Percentiles rank a stretch among this genome's conserved stretches.
Evolutionary conservation across 805 yeast genomes (phyloP).

Genomic region (Blastobotrys chiropterorum): DNA sequence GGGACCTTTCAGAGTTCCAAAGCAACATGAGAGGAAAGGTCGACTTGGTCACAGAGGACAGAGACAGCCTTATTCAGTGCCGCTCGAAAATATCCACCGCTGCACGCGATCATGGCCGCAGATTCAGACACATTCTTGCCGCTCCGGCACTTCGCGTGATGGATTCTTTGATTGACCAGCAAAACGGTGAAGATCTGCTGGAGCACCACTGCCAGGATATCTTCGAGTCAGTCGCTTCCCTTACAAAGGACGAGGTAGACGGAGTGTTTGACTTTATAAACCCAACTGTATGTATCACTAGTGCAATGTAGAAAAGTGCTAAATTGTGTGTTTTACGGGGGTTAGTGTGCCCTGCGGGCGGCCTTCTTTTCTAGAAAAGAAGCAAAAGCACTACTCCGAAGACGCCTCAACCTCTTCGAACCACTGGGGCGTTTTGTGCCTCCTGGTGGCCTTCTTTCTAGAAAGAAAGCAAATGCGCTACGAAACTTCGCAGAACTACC

Average conservation of each 20-base stretch:
- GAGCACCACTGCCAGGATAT: neutral
- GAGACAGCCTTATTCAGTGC: neutral
- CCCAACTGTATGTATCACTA: neutral
- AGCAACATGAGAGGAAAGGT: neutral
- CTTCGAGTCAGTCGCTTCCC: neutral
- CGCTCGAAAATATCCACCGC: neutral
- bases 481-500: no score
- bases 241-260: neutral
- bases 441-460: no score
- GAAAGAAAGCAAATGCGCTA: no score
- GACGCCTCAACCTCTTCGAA: no score
- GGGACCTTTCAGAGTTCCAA: neutral
- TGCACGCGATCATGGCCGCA: neutral
- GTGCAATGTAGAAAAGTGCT: no score
- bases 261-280: neutral
- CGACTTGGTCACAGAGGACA: neutral
- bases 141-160: no score
- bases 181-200: neutral
- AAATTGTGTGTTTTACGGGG: no score
- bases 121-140: neutral
- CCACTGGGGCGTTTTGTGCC: no score
- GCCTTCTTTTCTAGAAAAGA: no score
- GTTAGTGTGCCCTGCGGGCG: no score
- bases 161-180: neutral
- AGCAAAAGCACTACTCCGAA: no score